phyloP scores from a whole-genome alignment of 768 basidiomycete species.

The Dioszegia crocea region DNA sequence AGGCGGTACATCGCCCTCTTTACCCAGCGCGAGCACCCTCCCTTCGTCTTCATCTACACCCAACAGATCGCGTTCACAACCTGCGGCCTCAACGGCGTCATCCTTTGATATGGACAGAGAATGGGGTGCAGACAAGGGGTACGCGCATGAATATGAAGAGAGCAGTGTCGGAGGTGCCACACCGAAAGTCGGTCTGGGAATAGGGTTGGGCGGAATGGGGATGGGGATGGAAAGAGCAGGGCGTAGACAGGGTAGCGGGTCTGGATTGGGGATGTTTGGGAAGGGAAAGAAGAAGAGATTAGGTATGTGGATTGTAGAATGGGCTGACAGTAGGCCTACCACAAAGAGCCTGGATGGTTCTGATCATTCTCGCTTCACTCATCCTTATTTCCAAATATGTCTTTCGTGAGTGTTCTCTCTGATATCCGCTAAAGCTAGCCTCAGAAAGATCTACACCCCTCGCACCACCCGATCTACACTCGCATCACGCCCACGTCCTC shows the following conservation, averaged over 20 bases:
- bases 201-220: neutral
- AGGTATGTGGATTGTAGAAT: neutral
- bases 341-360: slow-evolving; percentile 32
- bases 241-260: neutral
- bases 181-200: neutral
- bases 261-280: slow-evolving; percentile 3
- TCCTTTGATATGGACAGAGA: slow-evolving; percentile 4
- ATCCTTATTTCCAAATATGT: slow-evolving; percentile 27
- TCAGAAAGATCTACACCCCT: neutral
- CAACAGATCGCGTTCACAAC: too few species aligned
- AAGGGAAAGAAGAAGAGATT: slow-evolving; percentile 10
- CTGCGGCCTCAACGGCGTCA: neutral
- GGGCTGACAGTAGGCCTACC: slow-evolving; percentile 24
- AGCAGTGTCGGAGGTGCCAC: neutral
- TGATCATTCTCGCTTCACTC: slow-evolving; percentile 25
- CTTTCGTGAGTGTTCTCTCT: slow-evolving; percentile 24
- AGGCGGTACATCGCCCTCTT: too few species aligned
- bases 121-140: neutral
- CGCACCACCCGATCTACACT: neutral
- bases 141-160: slow-evolving; percentile 2
- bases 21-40: too few species aligned
- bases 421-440: neutral
- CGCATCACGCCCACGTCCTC: slow-evolving; percentile 23
- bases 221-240: neutral
- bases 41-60: neutral